These are phyloP conservation scores for Penicillium coprophilum DNA, from an alignment of 495 filamentous ascomycete species.

Conservation along the genomic window DNA sequence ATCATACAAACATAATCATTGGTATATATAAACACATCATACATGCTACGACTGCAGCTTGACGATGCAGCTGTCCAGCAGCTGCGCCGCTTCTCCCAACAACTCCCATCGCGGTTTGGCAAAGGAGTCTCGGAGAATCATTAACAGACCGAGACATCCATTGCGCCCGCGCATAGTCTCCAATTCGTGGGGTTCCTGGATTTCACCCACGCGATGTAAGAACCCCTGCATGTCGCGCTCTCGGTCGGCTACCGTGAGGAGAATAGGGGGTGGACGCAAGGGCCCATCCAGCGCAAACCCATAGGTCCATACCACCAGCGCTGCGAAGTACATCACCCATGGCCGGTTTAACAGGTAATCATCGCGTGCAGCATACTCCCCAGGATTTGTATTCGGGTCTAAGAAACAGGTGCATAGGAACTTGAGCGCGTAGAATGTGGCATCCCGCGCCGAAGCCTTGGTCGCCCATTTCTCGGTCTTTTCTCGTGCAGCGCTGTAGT, in stretches of 20 bases:
- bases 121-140: slow-evolving; percentile 81
- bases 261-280: slow-evolving; percentile 52
- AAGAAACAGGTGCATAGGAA: slow-evolving; percentile 81
- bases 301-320: slow-evolving; percentile 92
- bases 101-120: slow-evolving; percentile 85
- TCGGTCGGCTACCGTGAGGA: slow-evolving; percentile 61
- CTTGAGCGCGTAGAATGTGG: slow-evolving; percentile 88
- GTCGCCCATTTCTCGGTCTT: slow-evolving; percentile 87
- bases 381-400: slow-evolving; percentile 44
- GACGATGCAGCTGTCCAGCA: slow-evolving; percentile 77
- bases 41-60: slow-evolving; percentile 44
- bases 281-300: slow-evolving; percentile 89
- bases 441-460: slow-evolving; percentile 86
- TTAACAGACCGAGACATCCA: slow-evolving; percentile 75
- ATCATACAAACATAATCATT: slow-evolving; percentile 7
- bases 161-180: slow-evolving; percentile 74
- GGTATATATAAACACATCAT: slow-evolving; percentile 14
- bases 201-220: slow-evolving; percentile 68
- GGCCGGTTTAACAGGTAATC: slow-evolving; percentile 89
- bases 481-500: slow-evolving; percentile 75
- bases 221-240: slow-evolving; percentile 77
- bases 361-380: slow-evolving; percentile 76
- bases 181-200: slow-evolving; percentile 79
- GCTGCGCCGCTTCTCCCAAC: slow-evolving; percentile 76
- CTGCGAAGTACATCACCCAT: slow-evolving; percentile 96